phyloP scores from a whole-genome alignment of 1,139 yeast species.

The Wickerhamiella pararugosa region DNA sequence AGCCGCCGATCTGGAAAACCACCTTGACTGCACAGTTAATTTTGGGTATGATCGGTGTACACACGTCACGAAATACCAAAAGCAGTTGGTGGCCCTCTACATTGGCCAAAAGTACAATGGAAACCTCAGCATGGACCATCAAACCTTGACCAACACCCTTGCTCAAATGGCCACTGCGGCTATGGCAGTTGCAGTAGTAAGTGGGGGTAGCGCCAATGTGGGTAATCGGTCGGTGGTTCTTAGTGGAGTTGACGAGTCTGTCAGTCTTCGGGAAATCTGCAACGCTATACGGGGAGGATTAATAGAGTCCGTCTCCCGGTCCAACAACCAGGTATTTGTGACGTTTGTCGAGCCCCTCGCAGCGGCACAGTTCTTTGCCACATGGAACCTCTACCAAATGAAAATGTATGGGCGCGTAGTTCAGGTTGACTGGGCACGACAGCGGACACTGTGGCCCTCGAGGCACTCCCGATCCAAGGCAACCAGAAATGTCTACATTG shows the following conservation, averaged over 20 bases:
- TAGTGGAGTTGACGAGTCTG: conserved; percentile 74
- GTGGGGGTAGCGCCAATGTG: conserved; percentile 63
- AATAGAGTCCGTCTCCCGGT: conserved; percentile 51
- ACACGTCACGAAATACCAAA: conserved; percentile 80
- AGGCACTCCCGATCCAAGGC: conserved; percentile 88
- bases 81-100: conserved; percentile 93
- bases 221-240: conserved; percentile 88
- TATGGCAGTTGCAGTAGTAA: conserved; percentile 53
- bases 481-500: conserved; percentile 78
- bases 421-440: conserved; percentile 94
- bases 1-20: conserved; percentile 45
- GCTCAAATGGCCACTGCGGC: conserved; percentile 67
- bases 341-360: conserved; percentile 86
- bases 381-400: conserved; percentile 70
- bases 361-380: conserved; percentile 86
- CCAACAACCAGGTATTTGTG: conserved; percentile 78
- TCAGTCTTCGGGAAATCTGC: conserved; percentile 83
- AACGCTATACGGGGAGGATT: conserved; percentile 89
- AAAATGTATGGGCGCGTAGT: conserved; percentile 67
- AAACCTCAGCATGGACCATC: conserved; percentile 19
- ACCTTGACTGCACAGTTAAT: conserved; percentile 37
- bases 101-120: conserved; percentile 67
- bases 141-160: conserved; percentile 14
- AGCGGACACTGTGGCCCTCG: conserved; percentile 76
- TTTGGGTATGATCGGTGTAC: conserved; percentile 85